These are phyloP conservation scores for Ilex asprella DNA, from an alignment of 257 asterid genomes.

Conservation along the genomic window DNA sequence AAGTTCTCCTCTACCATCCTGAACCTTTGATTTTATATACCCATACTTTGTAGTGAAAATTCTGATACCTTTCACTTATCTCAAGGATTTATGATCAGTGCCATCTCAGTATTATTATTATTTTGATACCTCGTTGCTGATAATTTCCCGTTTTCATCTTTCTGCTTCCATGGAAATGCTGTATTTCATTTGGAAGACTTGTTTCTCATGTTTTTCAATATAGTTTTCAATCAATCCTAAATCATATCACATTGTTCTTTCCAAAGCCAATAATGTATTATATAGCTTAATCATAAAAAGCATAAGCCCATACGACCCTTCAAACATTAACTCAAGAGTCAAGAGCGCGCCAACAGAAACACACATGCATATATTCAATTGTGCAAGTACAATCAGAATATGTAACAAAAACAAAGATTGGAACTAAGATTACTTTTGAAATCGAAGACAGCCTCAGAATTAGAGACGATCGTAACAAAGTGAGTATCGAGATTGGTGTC, in stretches of 20 bases:
- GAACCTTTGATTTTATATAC: too few relatives aligned
- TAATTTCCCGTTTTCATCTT: too few relatives aligned
- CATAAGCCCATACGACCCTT: background rate
- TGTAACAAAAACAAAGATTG: background rate
- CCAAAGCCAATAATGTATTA: too few relatives aligned
- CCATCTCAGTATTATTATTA: too few relatives aligned
- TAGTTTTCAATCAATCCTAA: background rate
- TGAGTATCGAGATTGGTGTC: slow-evolving; percentile 69
- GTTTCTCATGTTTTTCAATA: background rate
- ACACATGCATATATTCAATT: background rate
- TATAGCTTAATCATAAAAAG: background rate
- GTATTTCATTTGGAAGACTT: background rate
- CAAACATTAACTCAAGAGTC: background rate
- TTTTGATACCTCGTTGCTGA: too few relatives aligned
- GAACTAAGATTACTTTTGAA: slow-evolving; percentile 42
- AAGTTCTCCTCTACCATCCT: too few relatives aligned
- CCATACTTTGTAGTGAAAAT: too few relatives aligned
- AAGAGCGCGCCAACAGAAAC: background rate
- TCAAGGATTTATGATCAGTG: too few relatives aligned
- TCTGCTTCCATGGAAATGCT: background rate
- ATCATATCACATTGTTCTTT: background rate
- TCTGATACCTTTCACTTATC: too few relatives aligned
- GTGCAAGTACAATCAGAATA: background rate
- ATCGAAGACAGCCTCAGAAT: slow-evolving; percentile 44
- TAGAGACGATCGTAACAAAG: slow-evolving; percentile 32